A percentile compares a stretch with the other conserved stretches of the same genome.
These are phyloP conservation scores for Strobilomyces echinocephalus DNA, from an alignment of 768 basidiomycete genomes.

Conservation along the genomic window DNA sequence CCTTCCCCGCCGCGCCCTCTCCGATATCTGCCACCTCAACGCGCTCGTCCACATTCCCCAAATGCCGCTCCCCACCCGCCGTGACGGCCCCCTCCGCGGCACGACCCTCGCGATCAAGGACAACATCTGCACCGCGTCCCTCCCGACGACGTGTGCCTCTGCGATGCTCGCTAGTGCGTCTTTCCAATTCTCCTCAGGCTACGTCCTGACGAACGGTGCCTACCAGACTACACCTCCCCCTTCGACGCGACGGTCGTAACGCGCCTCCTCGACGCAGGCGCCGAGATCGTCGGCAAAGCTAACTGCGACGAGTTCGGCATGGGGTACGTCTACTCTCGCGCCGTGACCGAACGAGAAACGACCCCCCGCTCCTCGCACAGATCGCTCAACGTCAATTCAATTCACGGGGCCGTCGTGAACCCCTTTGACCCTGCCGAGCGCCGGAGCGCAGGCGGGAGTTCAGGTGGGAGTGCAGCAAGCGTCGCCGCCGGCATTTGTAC, in stretches of 20 bases:
- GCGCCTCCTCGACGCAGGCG: conserved; percentile 56
- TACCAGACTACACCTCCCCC: conserved; percentile 65
- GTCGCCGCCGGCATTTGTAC: conserved; percentile 81
- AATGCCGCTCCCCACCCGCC: not conserved
- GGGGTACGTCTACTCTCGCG: conserved; percentile 55
- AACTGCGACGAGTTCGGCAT: conserved; percentile 99
- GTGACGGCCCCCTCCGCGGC: conserved; percentile 33
- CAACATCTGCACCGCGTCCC: conserved; percentile 67
- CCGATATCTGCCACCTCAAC: conserved; percentile 35
- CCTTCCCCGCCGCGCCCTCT: conserved; percentile 27
- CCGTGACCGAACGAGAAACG: not conserved
- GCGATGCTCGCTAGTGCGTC: conserved; percentile 59
- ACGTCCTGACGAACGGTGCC: too few species aligned
- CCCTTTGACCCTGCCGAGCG: conserved; percentile 48
- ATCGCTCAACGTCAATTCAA: conserved; percentile 71
- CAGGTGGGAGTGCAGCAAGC: conserved; percentile 92
- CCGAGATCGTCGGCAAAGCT: conserved; percentile 77
- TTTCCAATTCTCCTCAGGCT: not conserved
- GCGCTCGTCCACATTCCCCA: conserved; percentile 43
- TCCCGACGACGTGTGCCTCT: conserved; percentile 78
- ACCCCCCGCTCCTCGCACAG: conserved; percentile 31
- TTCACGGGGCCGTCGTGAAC: conserved; percentile 77
- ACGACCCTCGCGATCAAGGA: conserved; percentile 75
- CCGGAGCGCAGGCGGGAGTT: conserved; percentile 86
- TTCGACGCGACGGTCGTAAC: conserved; percentile 84